A percentile compares a stretch with the other conserved stretches of the same genome.
Evolutionary conservation across 2,329 filamentous ascomycete species (phyloP).

Genomic region (Pseudogymnoascus sp.): DNA sequence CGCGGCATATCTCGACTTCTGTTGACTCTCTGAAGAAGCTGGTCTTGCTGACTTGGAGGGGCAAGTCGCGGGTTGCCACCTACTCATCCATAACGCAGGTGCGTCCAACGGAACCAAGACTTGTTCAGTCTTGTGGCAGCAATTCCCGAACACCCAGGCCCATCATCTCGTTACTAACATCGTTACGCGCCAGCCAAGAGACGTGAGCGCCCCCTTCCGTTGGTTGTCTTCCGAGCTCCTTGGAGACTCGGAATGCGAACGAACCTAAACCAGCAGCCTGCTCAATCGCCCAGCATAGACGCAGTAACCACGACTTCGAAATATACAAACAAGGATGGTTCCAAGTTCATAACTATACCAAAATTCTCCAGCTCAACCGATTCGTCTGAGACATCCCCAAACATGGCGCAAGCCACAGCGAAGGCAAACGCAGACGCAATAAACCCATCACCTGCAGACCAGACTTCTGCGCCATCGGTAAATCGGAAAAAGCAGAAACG

Average conservation of each 20-base stretch:
- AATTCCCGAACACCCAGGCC: not conserved
- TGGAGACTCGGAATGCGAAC: constrained; percentile 39
- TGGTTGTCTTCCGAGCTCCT: constrained; percentile 7
- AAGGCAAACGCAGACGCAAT: constrained; percentile 26
- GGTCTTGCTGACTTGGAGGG: constrained; percentile 8
- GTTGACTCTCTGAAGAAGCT: constrained; percentile 3
- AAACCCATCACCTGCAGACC: constrained; percentile 23
- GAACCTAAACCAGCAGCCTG: constrained; percentile 45
- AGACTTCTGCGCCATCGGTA: constrained; percentile 43
- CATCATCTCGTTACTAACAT: not conserved
- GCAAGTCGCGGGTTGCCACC: constrained; percentile 8
- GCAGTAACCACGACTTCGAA: constrained; percentile 45
- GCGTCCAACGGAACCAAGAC: constrained; percentile 1
- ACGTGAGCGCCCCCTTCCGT: not conserved
- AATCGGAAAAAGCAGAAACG: constrained; percentile 96
- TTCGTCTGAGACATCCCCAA: constrained; percentile 48
- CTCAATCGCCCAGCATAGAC: constrained; percentile 45
- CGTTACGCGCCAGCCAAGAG: not conserved
- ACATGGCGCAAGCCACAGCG: constrained; percentile 28
- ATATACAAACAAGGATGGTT: constrained; percentile 62
- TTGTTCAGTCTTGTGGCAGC: not conserved
- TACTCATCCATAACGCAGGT: constrained; percentile 6
- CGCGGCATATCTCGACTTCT: not conserved
- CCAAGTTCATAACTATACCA: constrained; percentile 60
- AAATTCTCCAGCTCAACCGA: constrained; percentile 44